Evolutionary conservation across 2,329 filamentous ascomycete genomes (phyloP).

Genomic region (Colletotrichum orbiculare): DNA sequence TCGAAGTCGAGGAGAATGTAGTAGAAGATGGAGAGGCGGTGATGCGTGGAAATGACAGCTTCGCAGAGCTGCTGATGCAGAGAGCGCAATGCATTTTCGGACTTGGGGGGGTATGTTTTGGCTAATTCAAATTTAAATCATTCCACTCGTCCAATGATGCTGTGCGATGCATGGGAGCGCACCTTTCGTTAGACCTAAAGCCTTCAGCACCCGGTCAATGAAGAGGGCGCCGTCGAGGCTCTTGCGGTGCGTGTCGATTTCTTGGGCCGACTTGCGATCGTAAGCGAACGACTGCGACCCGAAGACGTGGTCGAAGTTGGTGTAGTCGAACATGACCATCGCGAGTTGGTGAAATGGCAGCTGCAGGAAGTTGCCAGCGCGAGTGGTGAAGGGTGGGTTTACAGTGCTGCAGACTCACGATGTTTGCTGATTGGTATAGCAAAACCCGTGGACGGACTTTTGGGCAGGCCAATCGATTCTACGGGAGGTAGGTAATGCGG

Average conservation of each 20-base stretch:
- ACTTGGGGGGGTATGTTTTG: slow-evolving; percentile 80
- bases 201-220: slow-evolving; percentile 80
- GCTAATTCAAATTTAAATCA: slow-evolving; percentile 46
- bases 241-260: slow-evolving; percentile 75
- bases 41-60: slow-evolving; percentile 73
- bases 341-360: background rate
- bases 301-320: slow-evolving; percentile 77
- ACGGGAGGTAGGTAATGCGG: too few relatives aligned
- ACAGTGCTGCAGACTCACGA: background rate
- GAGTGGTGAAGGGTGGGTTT: background rate
- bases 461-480: too few relatives aligned
- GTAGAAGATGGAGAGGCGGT: slow-evolving; percentile 86
- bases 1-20: slow-evolving; percentile 85
- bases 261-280: slow-evolving; percentile 67
- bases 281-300: slow-evolving; percentile 70
- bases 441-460: too few relatives aligned
- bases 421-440: too few relatives aligned
- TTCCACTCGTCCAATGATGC: background rate
- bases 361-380: background rate
- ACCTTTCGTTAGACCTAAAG: slow-evolving; percentile 78
- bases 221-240: slow-evolving; percentile 78
- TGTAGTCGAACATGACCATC: slow-evolving; percentile 70
- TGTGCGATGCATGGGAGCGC: slow-evolving; percentile 29
- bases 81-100: slow-evolving; percentile 72
- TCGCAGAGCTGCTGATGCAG: slow-evolving; percentile 78